phyloP scores from a whole-genome alignment of 805 yeast species.

The Wilhelminamyces savonicus region DNA sequence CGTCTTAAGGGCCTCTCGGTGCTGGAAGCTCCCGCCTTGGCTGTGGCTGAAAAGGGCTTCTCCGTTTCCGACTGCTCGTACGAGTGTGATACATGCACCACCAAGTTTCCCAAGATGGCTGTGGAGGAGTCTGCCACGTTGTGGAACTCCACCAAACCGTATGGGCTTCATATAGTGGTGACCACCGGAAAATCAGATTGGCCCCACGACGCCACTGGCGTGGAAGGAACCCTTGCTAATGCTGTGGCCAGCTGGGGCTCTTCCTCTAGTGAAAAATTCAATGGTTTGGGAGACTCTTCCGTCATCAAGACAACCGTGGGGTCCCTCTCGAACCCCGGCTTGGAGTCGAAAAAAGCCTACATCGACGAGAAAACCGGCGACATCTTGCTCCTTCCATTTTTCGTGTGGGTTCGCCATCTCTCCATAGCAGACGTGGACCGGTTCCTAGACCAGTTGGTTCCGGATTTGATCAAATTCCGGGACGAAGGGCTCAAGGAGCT shows the following conservation, averaged over 20 bases:
- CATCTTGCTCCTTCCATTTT: conserved; percentile 65
- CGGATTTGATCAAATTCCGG: conserved; percentile 27
- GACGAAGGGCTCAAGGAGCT: conserved; percentile 6
- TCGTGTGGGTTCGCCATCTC: conserved; percentile 59
- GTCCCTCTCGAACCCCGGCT: conserved; percentile 43
- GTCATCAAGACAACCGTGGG: conserved; percentile 47
- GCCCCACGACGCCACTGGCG: conserved; percentile 64
- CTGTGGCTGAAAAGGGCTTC: conserved; percentile 16
- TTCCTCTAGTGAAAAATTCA: conserved; percentile 8
- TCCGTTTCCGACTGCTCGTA: conserved; percentile 41
- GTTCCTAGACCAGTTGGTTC: conserved; percentile 41
- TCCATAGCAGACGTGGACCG: conserved; percentile 33
- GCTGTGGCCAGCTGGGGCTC: conserved; percentile 34
- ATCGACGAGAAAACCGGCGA: conserved; percentile 45
- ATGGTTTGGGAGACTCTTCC: conserved; percentile 14
- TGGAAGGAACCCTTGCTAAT: conserved; percentile 38
- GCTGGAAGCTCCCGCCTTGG: too few relatives aligned
- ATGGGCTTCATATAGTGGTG: conserved; percentile 66
- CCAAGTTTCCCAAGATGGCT: conserved; percentile 47
- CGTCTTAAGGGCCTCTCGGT: too few relatives aligned
- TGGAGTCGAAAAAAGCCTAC: conserved; percentile 35
- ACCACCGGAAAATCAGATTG: conserved; percentile 86
- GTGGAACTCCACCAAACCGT: conserved; percentile 68
- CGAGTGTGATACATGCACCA: conserved; percentile 50
- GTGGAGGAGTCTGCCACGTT: conserved; percentile 37